Evolutionary conservation across 1,284 basidiomycete species (phyloP).

Genomic region (Cryptococcus amylolentus): DNA sequence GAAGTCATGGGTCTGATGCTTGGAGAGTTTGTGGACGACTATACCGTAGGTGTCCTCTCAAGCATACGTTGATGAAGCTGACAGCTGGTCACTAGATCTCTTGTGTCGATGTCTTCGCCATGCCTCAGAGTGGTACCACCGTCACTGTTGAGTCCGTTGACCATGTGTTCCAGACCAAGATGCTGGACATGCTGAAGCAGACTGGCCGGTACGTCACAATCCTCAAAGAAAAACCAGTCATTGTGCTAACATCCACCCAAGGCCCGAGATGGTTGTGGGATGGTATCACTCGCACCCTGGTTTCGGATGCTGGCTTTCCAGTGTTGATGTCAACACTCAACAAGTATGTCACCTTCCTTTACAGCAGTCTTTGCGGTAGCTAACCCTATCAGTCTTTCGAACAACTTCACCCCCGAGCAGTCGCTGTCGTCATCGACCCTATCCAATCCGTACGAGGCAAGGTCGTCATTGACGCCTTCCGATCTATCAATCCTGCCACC

Average conservation of each 20-base stretch:
- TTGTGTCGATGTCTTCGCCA: conserved; percentile 98
- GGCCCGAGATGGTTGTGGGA: conserved; percentile 97
- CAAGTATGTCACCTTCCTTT: conserved; percentile 58
- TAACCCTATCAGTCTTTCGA: conserved; percentile 76
- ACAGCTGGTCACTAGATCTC: conserved; percentile 50
- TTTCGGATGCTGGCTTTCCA: conserved; percentile 98
- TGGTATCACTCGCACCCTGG: conserved; percentile 99
- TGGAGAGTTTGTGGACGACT: conserved; percentile 98
- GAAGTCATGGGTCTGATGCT: conserved; percentile 99
- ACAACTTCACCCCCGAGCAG: conserved; percentile 87
- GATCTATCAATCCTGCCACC: conserved; percentile 83
- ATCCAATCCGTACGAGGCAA: conserved; percentile 99
- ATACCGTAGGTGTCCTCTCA: conserved; percentile 62
- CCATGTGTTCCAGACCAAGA: conserved; percentile 97
- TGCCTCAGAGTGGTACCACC: conserved; percentile 98
- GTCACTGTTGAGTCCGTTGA: conserved; percentile 99
- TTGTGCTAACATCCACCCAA: conserved; percentile 39
- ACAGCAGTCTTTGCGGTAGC: neutral
- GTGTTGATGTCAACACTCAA: conserved; percentile 99
- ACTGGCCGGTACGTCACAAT: conserved; percentile 73
- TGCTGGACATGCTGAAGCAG: conserved; percentile 99
- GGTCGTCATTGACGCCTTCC: conserved; percentile 99
- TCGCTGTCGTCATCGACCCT: conserved; percentile 97
- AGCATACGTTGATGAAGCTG: neutral
- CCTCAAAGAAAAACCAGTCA: neutral